Evolutionary conservation across 192 early-diverging fungal genomes (phyloP).

Genomic region (Coemansia guatemalensis): DNA sequence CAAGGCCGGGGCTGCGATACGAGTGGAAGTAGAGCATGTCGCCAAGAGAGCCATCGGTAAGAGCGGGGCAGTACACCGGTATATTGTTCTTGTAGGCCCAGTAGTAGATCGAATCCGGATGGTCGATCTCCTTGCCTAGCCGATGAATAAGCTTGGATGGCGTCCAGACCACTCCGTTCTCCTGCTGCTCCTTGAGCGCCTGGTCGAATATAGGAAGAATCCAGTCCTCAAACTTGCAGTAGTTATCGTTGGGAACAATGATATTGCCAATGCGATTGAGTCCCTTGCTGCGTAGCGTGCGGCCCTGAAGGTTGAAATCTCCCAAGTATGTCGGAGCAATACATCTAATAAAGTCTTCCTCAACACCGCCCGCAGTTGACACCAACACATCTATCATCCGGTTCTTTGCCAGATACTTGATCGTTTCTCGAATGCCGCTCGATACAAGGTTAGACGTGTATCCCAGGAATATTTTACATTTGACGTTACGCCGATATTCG

Average conservation of each 20-base stretch:
- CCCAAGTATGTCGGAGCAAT: slow-evolving; percentile 87
- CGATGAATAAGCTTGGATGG: slow-evolving; percentile 88
- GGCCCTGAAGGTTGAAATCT: slow-evolving; percentile 73
- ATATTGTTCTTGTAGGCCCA: slow-evolving; percentile 98
- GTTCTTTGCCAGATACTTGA: slow-evolving; percentile 89
- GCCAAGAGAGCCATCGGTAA: slow-evolving; percentile 96
- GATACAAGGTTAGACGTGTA: slow-evolving; percentile 99
- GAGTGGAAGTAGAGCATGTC: slow-evolving; percentile 99
- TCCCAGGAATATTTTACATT: slow-evolving; percentile 97
- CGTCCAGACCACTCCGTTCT: slow-evolving; percentile 79
- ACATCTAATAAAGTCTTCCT: slow-evolving; percentile 99
- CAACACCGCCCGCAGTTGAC: slow-evolving; percentile 91
- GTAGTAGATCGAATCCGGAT: slow-evolving; percentile 91
- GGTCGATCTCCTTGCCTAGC: slow-evolving; percentile 87
- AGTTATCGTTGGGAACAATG: slow-evolving; percentile 97
- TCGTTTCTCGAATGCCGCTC: slow-evolving; percentile 87
- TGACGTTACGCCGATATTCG: slow-evolving; percentile 60
- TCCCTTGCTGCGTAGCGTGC: slow-evolving; percentile 79
- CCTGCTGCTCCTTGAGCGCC: slow-evolving; percentile 89
- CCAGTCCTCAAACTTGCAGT: slow-evolving; percentile 99
- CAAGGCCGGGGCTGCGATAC: slow-evolving; percentile 90
- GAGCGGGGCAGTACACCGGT: slow-evolving; percentile 95
- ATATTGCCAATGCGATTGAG: slow-evolving; percentile 97
- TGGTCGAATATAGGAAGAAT: slow-evolving; percentile 91
- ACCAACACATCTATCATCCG: slow-evolving; percentile 87